These are phyloP conservation scores for Ambrosia hybrid DNA, from an alignment of 140 eudicot species.

Conservation along the genomic window DNA sequence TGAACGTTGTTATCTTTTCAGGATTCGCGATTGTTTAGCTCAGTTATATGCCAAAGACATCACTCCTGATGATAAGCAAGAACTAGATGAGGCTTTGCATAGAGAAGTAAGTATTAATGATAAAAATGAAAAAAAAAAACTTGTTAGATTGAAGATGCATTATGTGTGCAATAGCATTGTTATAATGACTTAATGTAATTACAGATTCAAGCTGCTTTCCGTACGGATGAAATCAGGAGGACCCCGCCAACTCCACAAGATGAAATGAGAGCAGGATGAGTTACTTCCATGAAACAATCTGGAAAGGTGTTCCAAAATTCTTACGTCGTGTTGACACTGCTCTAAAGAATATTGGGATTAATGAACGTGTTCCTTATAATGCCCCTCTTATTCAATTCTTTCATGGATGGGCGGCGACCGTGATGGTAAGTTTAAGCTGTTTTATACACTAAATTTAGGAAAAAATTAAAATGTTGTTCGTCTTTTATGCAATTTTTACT, in stretches of 20 bases:
- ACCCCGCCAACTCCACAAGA: constrained; percentile 97
- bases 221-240: constrained; percentile 95
- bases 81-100: constrained; percentile 91
- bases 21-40: constrained; percentile 86
- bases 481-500: no score
- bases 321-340: constrained; percentile 98
- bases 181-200: constrained; percentile 21
- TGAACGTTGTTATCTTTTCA: constrained; percentile 13
- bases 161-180: no score
- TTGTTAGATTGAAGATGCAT: not conserved
- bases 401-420: constrained; percentile 99
- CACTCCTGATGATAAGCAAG: constrained; percentile 96
- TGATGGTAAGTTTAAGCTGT: constrained; percentile 50
- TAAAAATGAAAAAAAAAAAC: no score
- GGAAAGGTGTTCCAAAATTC: constrained; percentile 98
- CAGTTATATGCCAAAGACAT: constrained; percentile 89
- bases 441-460: not conserved
- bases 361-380: constrained; percentile 94
- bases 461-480: no score
- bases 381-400: constrained; percentile 95
- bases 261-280: constrained; percentile 99
- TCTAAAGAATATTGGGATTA: constrained; percentile 87
- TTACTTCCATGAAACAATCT: constrained; percentile 95
- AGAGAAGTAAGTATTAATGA: constrained; percentile 66
- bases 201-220: constrained; percentile 99